Base-by-base conservation (phyloP, 2,329 filamentous ascomycete species). In the Herpotrichia juniperi region DNA sequence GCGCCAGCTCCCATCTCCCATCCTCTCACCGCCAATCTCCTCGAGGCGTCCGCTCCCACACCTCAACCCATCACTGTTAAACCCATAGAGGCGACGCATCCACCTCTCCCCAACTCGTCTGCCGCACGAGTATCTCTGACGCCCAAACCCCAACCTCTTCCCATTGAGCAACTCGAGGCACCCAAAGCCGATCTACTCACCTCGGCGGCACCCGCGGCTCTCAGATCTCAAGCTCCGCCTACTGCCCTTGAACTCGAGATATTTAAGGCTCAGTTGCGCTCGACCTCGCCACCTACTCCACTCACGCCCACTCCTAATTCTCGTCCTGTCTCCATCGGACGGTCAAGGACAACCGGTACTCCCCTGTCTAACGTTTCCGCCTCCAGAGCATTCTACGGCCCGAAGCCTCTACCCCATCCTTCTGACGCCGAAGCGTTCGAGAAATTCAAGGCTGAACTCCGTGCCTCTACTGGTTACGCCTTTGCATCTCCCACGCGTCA, bases 181-280 rank as follows among this genome's bases (percentile, higher is more conserved):
- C 19, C 21, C 37, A 12, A 24, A 40, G 3, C 21, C 7, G 9
- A 19, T 40, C 12, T 40, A n/a, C 9, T 21, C 37, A 22, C 6
- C 19, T 40, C 37, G 37, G 7, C 37, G 8, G 16, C 17, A 4
- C 16, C 34, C 34, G 16, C 7, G 22, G 34, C 34, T 37, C 34
- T 5, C 34, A n/a, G 6, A 40, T 21, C 19, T 21, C 19, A 34
- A 16, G 9, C n/a, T 40, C 19, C 21, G 3, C 37, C 37, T 6
- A 40, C 37, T 25, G 8, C 37, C 19, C 37, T 40, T 4, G 37
- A 40, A n/a, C 37, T 40, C 19, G 37, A 40, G 37, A 40, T 21
- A 14, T 40, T 40, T 21, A 40, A 40, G 37, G 37, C 37, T 25
- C 37, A 24, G 4, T n/a, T 40, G 37, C 37, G 37, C 37, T 40